Base-by-base conservation (phyloP, 345 rosid genomes). In the Gossypium ekmanianum region DNA sequence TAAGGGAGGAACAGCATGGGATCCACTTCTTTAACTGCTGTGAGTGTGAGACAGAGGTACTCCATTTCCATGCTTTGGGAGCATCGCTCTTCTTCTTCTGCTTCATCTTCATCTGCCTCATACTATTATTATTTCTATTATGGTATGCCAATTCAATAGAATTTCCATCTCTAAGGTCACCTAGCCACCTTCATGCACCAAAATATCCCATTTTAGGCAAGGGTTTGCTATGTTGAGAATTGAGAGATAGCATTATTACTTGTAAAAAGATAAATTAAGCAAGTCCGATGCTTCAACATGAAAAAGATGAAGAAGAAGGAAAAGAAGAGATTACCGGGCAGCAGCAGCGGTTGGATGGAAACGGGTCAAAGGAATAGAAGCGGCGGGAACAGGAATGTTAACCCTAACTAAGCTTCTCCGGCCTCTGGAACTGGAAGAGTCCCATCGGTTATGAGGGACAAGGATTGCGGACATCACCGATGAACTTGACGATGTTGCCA, bases 401-500 rank as follows among this genome's bases (percentile, higher is more conserved):
- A 85, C 77, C 86, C 86, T 75, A 79, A 79, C 58, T 72, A 18
- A 59, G 44, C 45, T 72, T 59, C 75, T 72, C 34, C 71, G 74
- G 16, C 67, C 78, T 39, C 67, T 2, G 27, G 74, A 79, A 64
- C 64, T 20, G 75, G 67, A 71, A 9, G 79, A 74, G 68, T 76
- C 43, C 78, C 77, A 47, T 34, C 47, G 52, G 62, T 79, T 79
- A 52, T 79, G 83, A 64, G 81, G 79, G 16, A 74, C 34, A 68
- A 56, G 77, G 48, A 68, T 76, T 39, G 80, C 85, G 16, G 87
- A 48, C 26, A 81, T 80, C 45, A 79, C 73, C 65, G 74, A 80
- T 61, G 80, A 82, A 61, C 85, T 78, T 14, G 87, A 74, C 24
- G 85, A 84, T 66, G 83, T 72, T 34, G 85, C 79, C 88, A 85